Evolutionary conservation across 2,329 filamentous ascomycete species (phyloP).

Genomic region (Aspergillus sojae): DNA sequence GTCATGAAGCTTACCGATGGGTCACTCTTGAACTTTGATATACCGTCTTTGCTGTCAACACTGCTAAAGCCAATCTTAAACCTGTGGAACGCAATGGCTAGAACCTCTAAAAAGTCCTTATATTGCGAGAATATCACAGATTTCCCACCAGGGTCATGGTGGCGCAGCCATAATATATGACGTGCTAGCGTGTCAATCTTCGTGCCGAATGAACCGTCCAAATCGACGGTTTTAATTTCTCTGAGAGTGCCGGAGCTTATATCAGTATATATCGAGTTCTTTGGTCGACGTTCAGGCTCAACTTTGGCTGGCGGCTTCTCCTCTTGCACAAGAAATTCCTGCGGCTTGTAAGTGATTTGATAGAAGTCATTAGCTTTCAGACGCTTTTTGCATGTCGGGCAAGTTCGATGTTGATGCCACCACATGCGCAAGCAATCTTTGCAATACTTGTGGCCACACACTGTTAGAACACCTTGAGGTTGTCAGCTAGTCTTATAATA

Average conservation of each 20-base stretch:
- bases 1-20: slow-evolving; percentile 47
- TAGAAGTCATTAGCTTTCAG: slow-evolving; percentile 72
- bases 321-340: slow-evolving; percentile 70
- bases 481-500: not conserved
- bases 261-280: slow-evolving; percentile 71
- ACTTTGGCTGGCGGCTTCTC: slow-evolving; percentile 37
- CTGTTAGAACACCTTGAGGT: slow-evolving; percentile 56
- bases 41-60: slow-evolving; percentile 70
- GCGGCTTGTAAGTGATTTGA: slow-evolving; percentile 80
- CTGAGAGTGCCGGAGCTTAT: slow-evolving; percentile 71
- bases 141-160: slow-evolving; percentile 83
- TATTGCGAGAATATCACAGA: slow-evolving; percentile 95
- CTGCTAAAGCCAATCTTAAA: slow-evolving; percentile 75
- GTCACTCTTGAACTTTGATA: slow-evolving; percentile 75
- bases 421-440: slow-evolving; percentile 82
- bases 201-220: slow-evolving; percentile 76
- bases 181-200: slow-evolving; percentile 84
- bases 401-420: slow-evolving; percentile 74
- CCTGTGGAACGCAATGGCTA: slow-evolving; percentile 68
- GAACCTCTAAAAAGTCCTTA: slow-evolving; percentile 74
- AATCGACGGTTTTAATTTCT: slow-evolving; percentile 79
- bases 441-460: slow-evolving; percentile 91
- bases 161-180: slow-evolving; percentile 82
- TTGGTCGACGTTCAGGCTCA: slow-evolving; percentile 33
- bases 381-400: slow-evolving; percentile 78